Percentiles rank a stretch among this genome's conserved stretches.
These are phyloP conservation scores for Lachancea fermentati DNA, from an alignment of 805 yeast genomes.

Conservation along the genomic window DNA sequence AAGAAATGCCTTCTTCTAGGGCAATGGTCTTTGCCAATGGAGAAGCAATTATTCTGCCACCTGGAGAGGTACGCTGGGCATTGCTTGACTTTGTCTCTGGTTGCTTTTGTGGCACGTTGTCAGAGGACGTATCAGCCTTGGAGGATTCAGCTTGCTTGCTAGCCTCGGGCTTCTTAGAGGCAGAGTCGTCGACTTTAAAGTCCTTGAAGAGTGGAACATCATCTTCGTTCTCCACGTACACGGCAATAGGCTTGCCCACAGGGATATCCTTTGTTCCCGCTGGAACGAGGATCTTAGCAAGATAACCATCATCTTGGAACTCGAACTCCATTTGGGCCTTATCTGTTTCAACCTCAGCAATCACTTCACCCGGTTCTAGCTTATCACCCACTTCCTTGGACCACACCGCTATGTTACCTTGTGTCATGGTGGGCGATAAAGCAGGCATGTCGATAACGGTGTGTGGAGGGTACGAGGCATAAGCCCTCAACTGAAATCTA, in stretches of 20 bases:
- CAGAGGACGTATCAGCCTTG: constrained; percentile 28
- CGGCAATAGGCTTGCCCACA: constrained; percentile 94
- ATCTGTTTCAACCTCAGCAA: constrained; percentile 97
- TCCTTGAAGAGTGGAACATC: constrained; percentile 86
- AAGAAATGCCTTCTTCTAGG: constrained; percentile 81
- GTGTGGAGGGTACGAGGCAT: constrained; percentile 65
- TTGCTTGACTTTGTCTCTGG: constrained; percentile 17
- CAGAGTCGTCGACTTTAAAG: constrained; percentile 74
- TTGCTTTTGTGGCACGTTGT: constrained; percentile 28
- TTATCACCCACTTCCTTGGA: constrained; percentile 83
- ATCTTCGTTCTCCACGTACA: constrained; percentile 79
- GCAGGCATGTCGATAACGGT: constrained; percentile 97
- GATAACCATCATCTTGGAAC: constrained; percentile 92
- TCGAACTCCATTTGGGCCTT: constrained; percentile 98
- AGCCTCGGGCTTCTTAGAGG: constrained; percentile 37
- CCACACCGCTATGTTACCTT: constrained; percentile 90
- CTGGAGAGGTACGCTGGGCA: constrained; percentile 35
- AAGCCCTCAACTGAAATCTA: constrained; percentile 28
- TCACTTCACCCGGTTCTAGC: constrained; percentile 85
- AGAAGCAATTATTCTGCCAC: constrained; percentile 82
- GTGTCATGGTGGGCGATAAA: constrained; percentile 98
- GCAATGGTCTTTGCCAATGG: constrained; percentile 94
- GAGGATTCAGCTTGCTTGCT: constrained; percentile 32
- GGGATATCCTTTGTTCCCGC: constrained; percentile 87
- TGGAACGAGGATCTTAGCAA: constrained; percentile 79